Evolutionary conservation across 2,329 filamentous ascomycete genomes (phyloP).

Genomic region (Westerdykella ornata): DNA sequence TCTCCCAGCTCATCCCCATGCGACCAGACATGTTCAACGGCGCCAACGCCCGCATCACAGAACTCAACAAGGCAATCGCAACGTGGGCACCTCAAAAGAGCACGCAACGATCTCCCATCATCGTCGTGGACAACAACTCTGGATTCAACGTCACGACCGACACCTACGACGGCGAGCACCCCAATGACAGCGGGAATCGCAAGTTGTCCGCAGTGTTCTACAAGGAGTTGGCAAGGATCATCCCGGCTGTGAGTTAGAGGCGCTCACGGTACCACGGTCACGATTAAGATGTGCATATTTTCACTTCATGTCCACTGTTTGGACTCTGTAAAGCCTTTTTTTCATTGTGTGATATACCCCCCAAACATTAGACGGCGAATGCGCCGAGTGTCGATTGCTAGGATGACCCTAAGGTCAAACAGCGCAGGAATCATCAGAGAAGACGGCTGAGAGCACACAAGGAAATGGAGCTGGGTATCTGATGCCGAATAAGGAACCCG

Average conservation of each 20-base stretch:
- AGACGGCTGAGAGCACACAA: no score
- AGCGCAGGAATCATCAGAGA: no score
- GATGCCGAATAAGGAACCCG: no score
- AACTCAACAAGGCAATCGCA: constrained; percentile 11
- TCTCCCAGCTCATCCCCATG: constrained; percentile 25
- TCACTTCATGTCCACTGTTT: no score
- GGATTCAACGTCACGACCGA: constrained; percentile 27
- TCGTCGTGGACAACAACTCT: constrained; percentile 25
- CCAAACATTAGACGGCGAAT: no score
- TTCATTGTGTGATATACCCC: no score
- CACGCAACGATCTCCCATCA: constrained; percentile 18
- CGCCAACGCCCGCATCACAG: constrained; percentile 15
- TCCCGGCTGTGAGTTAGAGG: constrained; percentile 4
- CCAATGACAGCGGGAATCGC: constrained; percentile 24
- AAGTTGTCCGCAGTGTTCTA: constrained; percentile 29
- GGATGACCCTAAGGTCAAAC: no score
- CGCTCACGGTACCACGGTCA: constrained; percentile 3
- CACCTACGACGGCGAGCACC: constrained; percentile 32
- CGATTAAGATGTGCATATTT: no score
- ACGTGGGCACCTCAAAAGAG: constrained; percentile 17
- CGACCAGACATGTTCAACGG: constrained; percentile 19
- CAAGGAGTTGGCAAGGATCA: constrained; percentile 13
- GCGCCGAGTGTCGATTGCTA: no score
- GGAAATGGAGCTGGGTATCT: no score
- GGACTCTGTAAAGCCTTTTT: no score